Evolutionary conservation across 306 rosid genomes (phyloP).

Genomic region (Ormosia semicastrata): DNA sequence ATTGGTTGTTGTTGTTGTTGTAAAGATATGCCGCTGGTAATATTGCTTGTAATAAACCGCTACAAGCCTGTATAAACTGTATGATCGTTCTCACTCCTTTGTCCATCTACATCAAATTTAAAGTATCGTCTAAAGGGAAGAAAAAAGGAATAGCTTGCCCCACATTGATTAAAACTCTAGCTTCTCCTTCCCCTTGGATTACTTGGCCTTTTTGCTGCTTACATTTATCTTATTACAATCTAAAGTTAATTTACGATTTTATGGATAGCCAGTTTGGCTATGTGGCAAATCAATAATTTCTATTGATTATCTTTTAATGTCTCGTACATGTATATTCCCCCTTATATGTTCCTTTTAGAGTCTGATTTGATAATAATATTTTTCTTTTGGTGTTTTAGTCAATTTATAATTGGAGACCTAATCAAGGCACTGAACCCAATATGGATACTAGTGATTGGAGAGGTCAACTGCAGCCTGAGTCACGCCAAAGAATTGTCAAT

Average conservation of each 20-base stretch:
- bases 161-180: not conserved
- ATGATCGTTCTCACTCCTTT: not conserved
- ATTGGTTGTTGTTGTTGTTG: too few species aligned
- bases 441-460: slow-evolving; percentile 53
- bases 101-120: not conserved
- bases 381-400: not conserved
- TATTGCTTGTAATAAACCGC: not conserved
- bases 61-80: slow-evolving; percentile 1
- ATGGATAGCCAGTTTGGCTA: slow-evolving; percentile 1
- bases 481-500: slow-evolving; percentile 55
- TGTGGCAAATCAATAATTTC: not conserved
- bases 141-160: not conserved
- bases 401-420: slow-evolving; percentile 43
- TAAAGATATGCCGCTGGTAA: not conserved
- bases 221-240: slow-evolving; percentile 9
- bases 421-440: slow-evolving; percentile 39
- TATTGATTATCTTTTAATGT: not conserved
- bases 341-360: not conserved
- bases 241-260: not conserved
- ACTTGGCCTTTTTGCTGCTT: not conserved
- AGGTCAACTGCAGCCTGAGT: slow-evolving; percentile 37
- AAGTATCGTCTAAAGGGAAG: not conserved
- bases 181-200: not conserved
- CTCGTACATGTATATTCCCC: not conserved
- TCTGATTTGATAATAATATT: slow-evolving; percentile 14